Base-by-base conservation (phyloP, 2,329 filamentous ascomycete genomes). In the Ilyonectria mors-panacis region DNA sequence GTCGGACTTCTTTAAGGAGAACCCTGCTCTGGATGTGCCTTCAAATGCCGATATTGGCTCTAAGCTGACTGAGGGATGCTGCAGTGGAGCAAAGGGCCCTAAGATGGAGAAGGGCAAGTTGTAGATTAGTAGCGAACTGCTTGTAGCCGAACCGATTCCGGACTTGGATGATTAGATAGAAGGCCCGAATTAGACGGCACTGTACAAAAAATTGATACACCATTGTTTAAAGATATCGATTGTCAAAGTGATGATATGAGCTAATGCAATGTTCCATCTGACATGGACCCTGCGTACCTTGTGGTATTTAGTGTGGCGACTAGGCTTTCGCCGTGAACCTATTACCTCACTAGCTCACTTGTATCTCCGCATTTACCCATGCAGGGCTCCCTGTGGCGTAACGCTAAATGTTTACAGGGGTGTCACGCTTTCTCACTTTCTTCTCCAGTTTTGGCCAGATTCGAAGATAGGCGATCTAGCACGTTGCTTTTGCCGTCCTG, bases 1-100 rank as follows among this genome's bases (percentile, higher is more conserved):
- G 0, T 82, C 82, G 0, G 85, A 86, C 59, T 86, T 86, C 71
- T 86, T 86, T 65, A 80, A 81, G 0, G 81, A 80, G 45, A 86
- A 86, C 59, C 84, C 84, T 1, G 82, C 84, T 0, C 68, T 85
- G 2, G 84, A 86, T 70, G 82, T 86, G 0, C 83, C 84, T 0
- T 83, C 63, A 35, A 65, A 61, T 44, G 59, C 54, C 17, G 63
- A 65, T 45, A 65, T 65, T 28, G 63, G 63, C 17, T 65, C 63
- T 9, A 56, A 61, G 58, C 45, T 65, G 35, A 61, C 63, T 1
- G 44, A 65, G 44, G 58, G 62, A 35, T 65, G 63, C 51, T 61
- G 63, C n/a, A 47, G 59, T 54, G 57, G 35, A 28, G 17, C 33
- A 21, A 51, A 61, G 21, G 57, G 51, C 17, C 26, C 57, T 17